Evolutionary conservation across 768 basidiomycete genomes (phyloP).

Genomic region (Ramaria sp.): DNA sequence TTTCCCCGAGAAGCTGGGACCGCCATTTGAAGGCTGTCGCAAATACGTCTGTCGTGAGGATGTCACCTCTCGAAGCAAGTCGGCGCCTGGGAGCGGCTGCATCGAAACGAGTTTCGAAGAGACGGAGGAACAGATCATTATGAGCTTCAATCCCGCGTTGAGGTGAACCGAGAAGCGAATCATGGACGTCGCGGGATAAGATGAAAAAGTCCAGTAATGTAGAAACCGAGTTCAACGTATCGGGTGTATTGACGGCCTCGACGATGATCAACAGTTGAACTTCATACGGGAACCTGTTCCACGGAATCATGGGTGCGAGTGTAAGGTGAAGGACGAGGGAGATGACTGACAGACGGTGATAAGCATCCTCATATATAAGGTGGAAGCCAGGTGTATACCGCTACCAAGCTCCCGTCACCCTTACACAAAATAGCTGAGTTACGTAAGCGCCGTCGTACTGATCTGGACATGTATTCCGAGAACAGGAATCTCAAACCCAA

Average conservation of each 20-base stretch:
- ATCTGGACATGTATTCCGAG: not conserved
- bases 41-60: not conserved
- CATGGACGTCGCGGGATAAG: slow-evolving; percentile 1
- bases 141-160: not conserved
- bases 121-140: not conserved
- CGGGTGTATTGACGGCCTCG: not conserved
- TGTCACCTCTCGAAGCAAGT: not conserved
- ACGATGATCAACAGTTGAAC: slow-evolving; percentile 3
- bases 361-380: not conserved
- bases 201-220: not conserved
- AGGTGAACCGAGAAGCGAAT: not conserved
- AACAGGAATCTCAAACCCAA: not conserved
- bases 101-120: slow-evolving; percentile 2
- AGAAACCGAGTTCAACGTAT: not conserved
- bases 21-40: not conserved
- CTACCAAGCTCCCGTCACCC: not conserved
- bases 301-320: not conserved
- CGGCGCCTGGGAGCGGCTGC: not conserved
- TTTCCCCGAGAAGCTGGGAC: not conserved
- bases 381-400: not conserved
- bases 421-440: not conserved
- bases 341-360: not conserved
- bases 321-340: too few relatives aligned
- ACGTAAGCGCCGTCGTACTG: not conserved
- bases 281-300: not conserved